Evolutionary conservation across 306 rosid species (phyloP), one percentile per base, ranked within the genome.

Genomic region (Parietaria judaica): DNA sequence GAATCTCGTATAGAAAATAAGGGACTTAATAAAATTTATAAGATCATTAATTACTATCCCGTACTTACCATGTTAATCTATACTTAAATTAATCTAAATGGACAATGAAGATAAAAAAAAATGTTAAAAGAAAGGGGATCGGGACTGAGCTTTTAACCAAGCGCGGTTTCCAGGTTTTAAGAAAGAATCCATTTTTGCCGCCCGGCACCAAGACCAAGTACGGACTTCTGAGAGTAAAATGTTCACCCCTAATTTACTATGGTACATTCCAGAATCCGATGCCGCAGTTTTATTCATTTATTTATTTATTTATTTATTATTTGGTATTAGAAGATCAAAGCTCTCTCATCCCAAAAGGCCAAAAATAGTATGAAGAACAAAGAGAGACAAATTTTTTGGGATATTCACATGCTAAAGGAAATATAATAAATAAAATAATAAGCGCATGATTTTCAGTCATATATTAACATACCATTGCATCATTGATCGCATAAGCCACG

Each of bases 401-500:
- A 36, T 15, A 34, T 59, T 49, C 46, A 63, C 47, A 64, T 53
- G 67, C 63, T 49, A 34, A 2, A 52, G 31, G 41, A 13, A 35
- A 38, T 4, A 46, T 35, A 48, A 56, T 9, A 48, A 46, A 37
- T 5, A 38, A 12, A 15, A 1, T 6, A 2, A 54, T 5, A 48
- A 53, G 68, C n/a, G 14, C 41, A 38, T 38, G 31, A 35, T 14
- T 61, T 50, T 14, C 34, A 59, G 54, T 49, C 46, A 52, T 12
- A 46, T 51, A 38, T 51, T 50, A 61, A 54, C 86, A 52, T 82
- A 92, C 98, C 94, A 73, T 81, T 60, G 90, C 81, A 69, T 91
- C 96, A 67, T 85, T 88, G 86, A 86, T 77, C 68, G 95, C 92
- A 84, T 80, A 78, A 70, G 95, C 89, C 82, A 88, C 95, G 66